Conservation (phyloP, 192 early-diverging fungal species). For the Borealophlyctis nickersoniae region DNA sequence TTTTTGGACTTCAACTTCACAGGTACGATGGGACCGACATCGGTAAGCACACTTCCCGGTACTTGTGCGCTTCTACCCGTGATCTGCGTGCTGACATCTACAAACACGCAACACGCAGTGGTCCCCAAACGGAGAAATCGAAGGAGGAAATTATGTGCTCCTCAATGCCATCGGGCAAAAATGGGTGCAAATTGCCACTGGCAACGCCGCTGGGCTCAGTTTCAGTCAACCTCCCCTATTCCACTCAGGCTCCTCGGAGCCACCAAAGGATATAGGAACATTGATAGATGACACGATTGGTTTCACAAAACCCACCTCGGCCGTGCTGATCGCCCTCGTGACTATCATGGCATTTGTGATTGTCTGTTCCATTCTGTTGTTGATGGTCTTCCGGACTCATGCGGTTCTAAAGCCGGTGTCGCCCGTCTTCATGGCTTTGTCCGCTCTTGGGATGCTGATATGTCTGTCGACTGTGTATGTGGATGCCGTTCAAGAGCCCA, state of each 20-base stretch:
- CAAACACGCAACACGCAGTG: background rate
- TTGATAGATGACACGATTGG: slow-evolving; percentile 16
- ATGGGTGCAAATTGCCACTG: slow-evolving; percentile 8
- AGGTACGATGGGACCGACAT: slow-evolving; percentile 12
- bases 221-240: background rate
- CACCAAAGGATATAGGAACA: too few relatives aligned
- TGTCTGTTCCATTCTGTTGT: slow-evolving; percentile 1
- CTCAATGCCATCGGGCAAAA: background rate
- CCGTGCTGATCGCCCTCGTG: slow-evolving; percentile 8
- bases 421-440: slow-evolving; percentile 7
- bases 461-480: slow-evolving; percentile 8
- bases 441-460: slow-evolving; percentile 6
- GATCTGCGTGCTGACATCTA: too few relatives aligned
- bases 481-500: slow-evolving; percentile 3
- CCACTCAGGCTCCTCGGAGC: background rate
- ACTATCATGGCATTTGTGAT: background rate
- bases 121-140: slow-evolving; percentile 18
- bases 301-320: slow-evolving; percentile 4
- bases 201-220: background rate
- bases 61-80: too few relatives aligned
- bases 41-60: too few relatives aligned
- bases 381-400: background rate
- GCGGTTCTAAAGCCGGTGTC: slow-evolving; percentile 4
- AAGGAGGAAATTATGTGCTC: slow-evolving; percentile 1
- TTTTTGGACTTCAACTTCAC: slow-evolving; percentile 13